phyloP scores from a whole-genome alignment of 2,329 filamentous ascomycete genomes.

The Cadophora sp. region DNA sequence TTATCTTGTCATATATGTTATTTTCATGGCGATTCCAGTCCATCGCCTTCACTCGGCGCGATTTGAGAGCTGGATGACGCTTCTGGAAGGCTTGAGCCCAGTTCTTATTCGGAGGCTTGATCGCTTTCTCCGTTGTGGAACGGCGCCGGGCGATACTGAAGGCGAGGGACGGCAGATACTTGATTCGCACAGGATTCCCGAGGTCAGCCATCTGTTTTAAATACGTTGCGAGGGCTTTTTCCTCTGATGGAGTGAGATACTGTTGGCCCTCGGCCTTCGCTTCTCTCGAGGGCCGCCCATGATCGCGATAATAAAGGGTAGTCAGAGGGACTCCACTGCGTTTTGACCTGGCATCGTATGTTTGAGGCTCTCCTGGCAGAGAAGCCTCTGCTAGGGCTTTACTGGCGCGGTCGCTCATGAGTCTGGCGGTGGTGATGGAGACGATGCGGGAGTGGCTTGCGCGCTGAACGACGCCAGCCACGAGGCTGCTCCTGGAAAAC shows the following conservation, averaged over 20 bases:
- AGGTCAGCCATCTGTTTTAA: constrained; percentile 25
- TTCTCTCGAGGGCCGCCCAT: constrained; percentile 40
- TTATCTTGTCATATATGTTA: constrained; percentile 40
- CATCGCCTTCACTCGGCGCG: constrained; percentile 30
- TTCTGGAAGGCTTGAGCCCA: constrained; percentile 33
- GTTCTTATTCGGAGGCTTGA: constrained; percentile 33
- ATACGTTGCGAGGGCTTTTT: constrained; percentile 37
- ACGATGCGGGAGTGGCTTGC: too few species aligned
- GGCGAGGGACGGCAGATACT: constrained; percentile 26
- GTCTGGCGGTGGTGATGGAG: too few species aligned
- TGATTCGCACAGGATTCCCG: constrained; percentile 30
- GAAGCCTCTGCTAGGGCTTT: constrained; percentile 29
- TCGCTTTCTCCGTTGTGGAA: constrained; percentile 26
- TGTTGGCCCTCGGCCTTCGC: constrained; percentile 41
- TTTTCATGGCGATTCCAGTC: constrained; percentile 29
- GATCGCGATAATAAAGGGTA: constrained; percentile 29
- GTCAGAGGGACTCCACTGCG: constrained; percentile 34
- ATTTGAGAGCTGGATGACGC: constrained; percentile 34
- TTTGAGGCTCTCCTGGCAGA: constrained; percentile 33
- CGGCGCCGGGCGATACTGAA: constrained; percentile 27
- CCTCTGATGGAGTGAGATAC: constrained; percentile 42
- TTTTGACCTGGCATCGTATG: constrained; percentile 40
- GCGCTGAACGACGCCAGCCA: too few species aligned
- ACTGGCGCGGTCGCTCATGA: constrained; percentile 30
- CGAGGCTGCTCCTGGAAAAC: too few species aligned